Evolutionary conservation across 371 early-diverging fungal genomes (phyloP), one percentile per base, ranked within the genome.

Genomic region (Syncephalis fuscata): DNA sequence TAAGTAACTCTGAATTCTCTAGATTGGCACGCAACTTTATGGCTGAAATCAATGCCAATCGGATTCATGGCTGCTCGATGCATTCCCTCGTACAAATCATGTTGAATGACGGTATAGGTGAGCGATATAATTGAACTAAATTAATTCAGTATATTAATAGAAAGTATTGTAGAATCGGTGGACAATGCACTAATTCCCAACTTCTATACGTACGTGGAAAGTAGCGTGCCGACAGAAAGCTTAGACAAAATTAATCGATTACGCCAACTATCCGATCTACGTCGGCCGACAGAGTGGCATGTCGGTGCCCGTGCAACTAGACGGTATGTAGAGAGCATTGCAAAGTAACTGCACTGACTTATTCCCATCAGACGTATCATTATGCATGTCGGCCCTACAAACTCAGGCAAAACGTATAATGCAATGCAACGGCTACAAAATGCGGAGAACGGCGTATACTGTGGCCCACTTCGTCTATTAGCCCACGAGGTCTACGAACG

Each of bases 371-470:
- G 22, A 7, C 41, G 32, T 32, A 82, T 96, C 45, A 70, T 82
- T 37, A 69, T 93, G 67, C 96, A 96, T 56, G 88, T 94, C 17
- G 97, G 97, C 9, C 96, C 96, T 11, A 95, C 97, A 3, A 96
- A 96, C 62, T 88, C 88, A 19, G 97, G 97, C 50, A 96, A 96
- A 59, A 96, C 97, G 0, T 82, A 94, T 62, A 63, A 67, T 37
- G 97, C 97, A 3, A 58, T 96, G 10, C 50, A 80, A 50, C 71
- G 81, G 32, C 66, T 94, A 17, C 66, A 75, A 51, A 44, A 57
- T 11, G 76, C 82, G 10, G 51, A 67, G 24, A 54, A 68, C 1
- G 93, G 89, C 19, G 67, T 90, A 0, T 95, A 92, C 56, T 88
- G 88, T 55, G 93, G 92, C 4, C 97, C 97, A 0, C 59, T 96